Evolutionary conservation across 139 green algal genomes (phyloP).

Genomic region (Medakamo hakoo): DNA sequence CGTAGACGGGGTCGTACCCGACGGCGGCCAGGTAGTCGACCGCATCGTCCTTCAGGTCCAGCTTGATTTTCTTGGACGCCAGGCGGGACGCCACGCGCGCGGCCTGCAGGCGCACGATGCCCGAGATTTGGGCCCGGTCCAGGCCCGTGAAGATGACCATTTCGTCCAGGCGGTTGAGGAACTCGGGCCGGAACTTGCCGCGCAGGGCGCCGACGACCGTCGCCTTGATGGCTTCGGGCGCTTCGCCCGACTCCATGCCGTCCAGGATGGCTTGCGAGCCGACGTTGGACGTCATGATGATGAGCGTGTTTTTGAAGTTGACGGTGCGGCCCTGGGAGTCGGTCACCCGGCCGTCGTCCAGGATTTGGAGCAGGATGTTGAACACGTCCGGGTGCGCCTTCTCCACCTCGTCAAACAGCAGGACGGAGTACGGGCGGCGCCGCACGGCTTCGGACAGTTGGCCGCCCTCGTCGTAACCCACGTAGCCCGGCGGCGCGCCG

Average conservation of each 20-base stretch:
- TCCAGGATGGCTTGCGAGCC: constrained; percentile 61
- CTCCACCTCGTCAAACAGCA: constrained; percentile 63
- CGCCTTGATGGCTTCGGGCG: constrained; percentile 18
- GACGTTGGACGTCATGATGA: constrained; percentile 70
- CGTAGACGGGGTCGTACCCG: constrained; percentile 88
- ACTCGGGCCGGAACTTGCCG: constrained; percentile 55
- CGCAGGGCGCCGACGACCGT: constrained; percentile 25
- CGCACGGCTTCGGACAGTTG: constrained; percentile 86
- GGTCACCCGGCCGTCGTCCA: constrained; percentile 71
- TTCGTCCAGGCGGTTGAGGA: constrained; percentile 94
- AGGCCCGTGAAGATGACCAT: constrained; percentile 93
- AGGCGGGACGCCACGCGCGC: constrained; percentile 52
- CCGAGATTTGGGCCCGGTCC: constrained; percentile 47
- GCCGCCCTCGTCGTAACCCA: constrained; percentile 92
- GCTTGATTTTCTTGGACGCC: constrained; percentile 68
- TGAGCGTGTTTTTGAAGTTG: constrained; percentile 66
- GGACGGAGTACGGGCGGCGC: constrained; percentile 18
- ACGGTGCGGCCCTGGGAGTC: constrained; percentile 70
- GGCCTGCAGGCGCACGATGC: constrained; percentile 60
- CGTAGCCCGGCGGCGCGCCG: constrained; percentile 85
- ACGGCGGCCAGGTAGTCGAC: constrained; percentile 52
- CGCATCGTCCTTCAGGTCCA: constrained; percentile 47
- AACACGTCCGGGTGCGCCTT: constrained; percentile 73
- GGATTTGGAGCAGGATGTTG: constrained; percentile 70
- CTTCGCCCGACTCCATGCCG: constrained; percentile 13